Percentiles rank a stretch among this genome's conserved stretches.
Conservation (phyloP, 2,329 filamentous ascomycete genomes). For the Chrysoporthe puriensis region DNA sequence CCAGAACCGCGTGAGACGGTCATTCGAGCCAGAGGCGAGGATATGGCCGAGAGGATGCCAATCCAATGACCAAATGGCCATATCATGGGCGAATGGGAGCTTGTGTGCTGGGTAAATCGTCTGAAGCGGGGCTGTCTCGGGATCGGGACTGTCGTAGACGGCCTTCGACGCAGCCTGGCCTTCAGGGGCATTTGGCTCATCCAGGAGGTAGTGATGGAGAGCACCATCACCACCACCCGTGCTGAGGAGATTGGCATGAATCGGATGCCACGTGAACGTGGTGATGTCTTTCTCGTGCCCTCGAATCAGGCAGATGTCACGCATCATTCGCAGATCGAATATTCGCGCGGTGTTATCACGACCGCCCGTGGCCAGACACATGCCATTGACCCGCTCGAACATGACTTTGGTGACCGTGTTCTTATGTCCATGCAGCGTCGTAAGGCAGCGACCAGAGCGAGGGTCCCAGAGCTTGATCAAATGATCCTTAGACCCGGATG, state of each 20-base stretch:
- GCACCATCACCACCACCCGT: constrained; percentile 90
- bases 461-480: constrained; percentile 98
- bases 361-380: constrained; percentile 87
- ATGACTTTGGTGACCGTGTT: constrained; percentile 93
- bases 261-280: constrained; percentile 89
- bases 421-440: constrained; percentile 94
- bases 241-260: constrained; percentile 85
- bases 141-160: constrained; percentile 84
- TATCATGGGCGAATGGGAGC: constrained; percentile 86
- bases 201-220: constrained; percentile 91
- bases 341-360: constrained; percentile 91
- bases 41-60: constrained; percentile 98
- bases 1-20: constrained; percentile 97
- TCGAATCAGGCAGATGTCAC: constrained; percentile 89
- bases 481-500: constrained; percentile 97
- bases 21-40: constrained; percentile 92
- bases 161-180: constrained; percentile 74
- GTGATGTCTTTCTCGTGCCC: constrained; percentile 97
- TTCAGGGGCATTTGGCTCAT: constrained; percentile 85
- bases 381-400: constrained; percentile 84
- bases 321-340: constrained; percentile 97
- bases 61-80: constrained; percentile 95
- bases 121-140: constrained; percentile 78
- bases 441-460: constrained; percentile 85
- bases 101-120: constrained; percentile 92